These are phyloP conservation scores for Trichosporon ovoides DNA, from an alignment of 1,284 basidiomycete genomes.

Conservation along the genomic window DNA sequence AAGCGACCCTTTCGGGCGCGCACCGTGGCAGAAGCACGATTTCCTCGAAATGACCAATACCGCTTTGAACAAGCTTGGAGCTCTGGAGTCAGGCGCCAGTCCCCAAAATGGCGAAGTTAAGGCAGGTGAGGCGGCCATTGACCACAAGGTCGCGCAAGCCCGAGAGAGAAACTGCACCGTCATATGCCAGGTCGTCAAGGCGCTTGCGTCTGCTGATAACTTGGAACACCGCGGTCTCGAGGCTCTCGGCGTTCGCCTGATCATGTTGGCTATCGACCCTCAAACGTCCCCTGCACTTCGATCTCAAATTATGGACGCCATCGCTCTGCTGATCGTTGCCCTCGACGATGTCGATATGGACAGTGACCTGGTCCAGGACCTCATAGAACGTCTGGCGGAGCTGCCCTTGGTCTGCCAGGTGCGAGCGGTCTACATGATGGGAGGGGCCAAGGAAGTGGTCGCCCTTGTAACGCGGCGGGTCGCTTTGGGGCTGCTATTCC, in stretches of 20 bases:
- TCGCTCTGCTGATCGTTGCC: not conserved
- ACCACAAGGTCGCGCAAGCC: not conserved
- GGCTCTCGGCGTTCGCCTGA: not conserved
- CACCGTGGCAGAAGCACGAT: too few species aligned
- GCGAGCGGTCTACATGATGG: slow-evolving; percentile 3
- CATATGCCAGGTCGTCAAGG: not conserved
- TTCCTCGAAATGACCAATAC: not conserved
- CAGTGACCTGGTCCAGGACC: not conserved
- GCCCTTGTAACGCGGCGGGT: not conserved
- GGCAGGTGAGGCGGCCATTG: not conserved
- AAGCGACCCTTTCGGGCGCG: not conserved
- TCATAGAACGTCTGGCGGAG: not conserved
- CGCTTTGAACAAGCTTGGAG: not conserved
- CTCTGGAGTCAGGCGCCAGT: too few species aligned
- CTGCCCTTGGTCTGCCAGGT: not conserved
- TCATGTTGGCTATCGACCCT: not conserved
- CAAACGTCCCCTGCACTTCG: not conserved
- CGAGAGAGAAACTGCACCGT: not conserved
- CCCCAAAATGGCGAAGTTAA: not conserved
- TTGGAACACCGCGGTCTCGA: not conserved
- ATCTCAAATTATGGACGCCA: not conserved
- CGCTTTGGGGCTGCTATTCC: not conserved
- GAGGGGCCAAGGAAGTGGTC: not conserved
- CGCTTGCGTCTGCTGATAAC: not conserved
- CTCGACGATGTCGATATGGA: not conserved